Base-by-base conservation (phyloP, 116 monocot genomes). In the Zostera marina region DNA sequence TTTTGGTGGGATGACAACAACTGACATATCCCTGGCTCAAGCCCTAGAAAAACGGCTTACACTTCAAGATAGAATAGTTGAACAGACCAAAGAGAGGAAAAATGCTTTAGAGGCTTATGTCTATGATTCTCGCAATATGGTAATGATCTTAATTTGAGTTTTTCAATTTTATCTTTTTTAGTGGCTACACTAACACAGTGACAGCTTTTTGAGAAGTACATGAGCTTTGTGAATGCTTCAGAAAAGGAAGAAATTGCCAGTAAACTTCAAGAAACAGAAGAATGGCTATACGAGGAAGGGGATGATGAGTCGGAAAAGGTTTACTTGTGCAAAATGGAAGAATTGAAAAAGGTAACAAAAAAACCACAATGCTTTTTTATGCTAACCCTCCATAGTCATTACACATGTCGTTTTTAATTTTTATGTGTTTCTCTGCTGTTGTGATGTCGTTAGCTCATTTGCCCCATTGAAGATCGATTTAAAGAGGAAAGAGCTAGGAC, bases 251-350 rank as follows among this genome's bases (percentile, higher is more conserved):
- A 60, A 13, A 78, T 87, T 13, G 78, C 78, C 25, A 53, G 44
- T 14, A 83, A 26, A 52, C 66, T 92, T 43, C 80, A 80, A 52
- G 76, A 92, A 21, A 92, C 79, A 11, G 87, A 92, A 66, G 81
- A 83, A 2, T 92, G 87, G 92, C 76, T 92, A 51, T 87, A 92
- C 67, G 87, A 87, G 44, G 92, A 92, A 56, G 81, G 87, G 19
- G 87, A 83, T 64, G 84, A 84, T 75, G 92, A 92, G 65, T 74
- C 84, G 8, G 87, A 76, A 69, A 68, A 66, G 24, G 79, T 81
- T 48, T 87, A 92, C 61, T 66, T 51, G 7, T 39, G 68, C 47
- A 83, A 87, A 70, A 65, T 87, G 7, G 72, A 84, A 21, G 83
- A 87, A 17, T 51, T 92, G 13, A 78, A 84, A 57, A 76, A 77